A percentile compares a stretch with the other conserved stretches of the same genome.
Conservation (phyloP, 2,329 filamentous ascomycete species). For the Paraphaeosphaeria sporulosa region DNA sequence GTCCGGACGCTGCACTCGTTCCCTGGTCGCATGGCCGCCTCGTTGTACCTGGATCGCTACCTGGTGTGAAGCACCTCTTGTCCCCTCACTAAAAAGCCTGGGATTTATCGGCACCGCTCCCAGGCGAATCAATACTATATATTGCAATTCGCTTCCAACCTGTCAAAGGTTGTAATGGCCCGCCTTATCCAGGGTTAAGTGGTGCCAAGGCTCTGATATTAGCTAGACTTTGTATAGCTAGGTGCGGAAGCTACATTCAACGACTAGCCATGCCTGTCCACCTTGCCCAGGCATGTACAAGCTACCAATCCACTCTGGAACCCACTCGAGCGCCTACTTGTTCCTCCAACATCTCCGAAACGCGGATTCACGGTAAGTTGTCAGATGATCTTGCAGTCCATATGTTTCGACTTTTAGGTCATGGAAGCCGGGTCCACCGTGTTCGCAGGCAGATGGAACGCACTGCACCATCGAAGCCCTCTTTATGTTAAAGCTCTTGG, state of each 20-base stretch:
- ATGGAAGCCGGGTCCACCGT: not conserved
- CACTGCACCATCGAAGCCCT: not conserved
- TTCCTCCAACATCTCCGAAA: not conserved
- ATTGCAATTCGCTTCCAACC: not conserved
- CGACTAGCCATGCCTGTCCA: constrained; percentile 11
- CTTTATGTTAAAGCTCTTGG: not conserved
- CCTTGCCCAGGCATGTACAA: not conserved
- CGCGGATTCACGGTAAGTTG: not conserved
- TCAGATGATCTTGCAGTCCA: not conserved
- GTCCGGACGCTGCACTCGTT: not conserved
- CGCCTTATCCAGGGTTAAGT: not conserved
- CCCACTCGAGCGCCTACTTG: constrained; percentile 1
- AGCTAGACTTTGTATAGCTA: not conserved
- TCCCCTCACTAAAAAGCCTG: not conserved
- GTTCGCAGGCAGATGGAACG: not conserved
- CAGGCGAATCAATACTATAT: constrained; percentile 9
- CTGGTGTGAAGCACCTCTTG: constrained; percentile 11
- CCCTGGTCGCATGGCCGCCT: not conserved
- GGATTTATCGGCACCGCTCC: not conserved
- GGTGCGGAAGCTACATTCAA: constrained; percentile 14
- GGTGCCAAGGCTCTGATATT: constrained; percentile 6
- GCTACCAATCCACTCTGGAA: not conserved
- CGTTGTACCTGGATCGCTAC: constrained; percentile 21
- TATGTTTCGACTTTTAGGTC: not conserved
- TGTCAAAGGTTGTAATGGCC: not conserved